Percentiles rank a stretch among this genome's conserved stretches.
These are phyloP conservation scores for Cydonia oblonga DNA, from an alignment of 331 rosid species.

Conservation along the genomic window DNA sequence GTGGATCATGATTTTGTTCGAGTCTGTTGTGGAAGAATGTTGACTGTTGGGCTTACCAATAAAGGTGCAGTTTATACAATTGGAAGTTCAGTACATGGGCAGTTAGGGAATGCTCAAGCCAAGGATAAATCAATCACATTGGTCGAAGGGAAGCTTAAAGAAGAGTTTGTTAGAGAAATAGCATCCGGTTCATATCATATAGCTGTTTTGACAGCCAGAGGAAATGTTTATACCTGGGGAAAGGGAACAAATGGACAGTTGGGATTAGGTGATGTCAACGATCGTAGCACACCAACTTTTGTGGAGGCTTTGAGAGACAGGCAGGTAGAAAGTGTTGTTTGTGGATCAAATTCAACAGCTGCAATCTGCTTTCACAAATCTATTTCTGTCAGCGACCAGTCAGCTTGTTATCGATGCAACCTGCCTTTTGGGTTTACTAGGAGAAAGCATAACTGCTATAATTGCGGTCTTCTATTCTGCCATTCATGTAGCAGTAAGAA, in stretches of 20 bases:
- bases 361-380: constrained; percentile 76
- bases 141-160: constrained; percentile 65
- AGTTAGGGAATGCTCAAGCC: constrained; percentile 58
- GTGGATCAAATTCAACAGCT: constrained; percentile 69
- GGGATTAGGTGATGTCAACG: constrained; percentile 62
- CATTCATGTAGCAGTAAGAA: constrained; percentile 51
- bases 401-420: constrained; percentile 69
- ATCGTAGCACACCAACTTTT: constrained; percentile 45
- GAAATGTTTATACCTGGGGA: constrained; percentile 75
- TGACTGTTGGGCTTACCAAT: constrained; percentile 65
- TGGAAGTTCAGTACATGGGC: constrained; percentile 64
- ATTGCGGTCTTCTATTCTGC: constrained; percentile 75
- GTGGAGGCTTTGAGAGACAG: constrained; percentile 58
- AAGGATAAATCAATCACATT: constrained; percentile 39
- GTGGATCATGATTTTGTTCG: constrained; percentile 67
- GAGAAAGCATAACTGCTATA: constrained; percentile 75
- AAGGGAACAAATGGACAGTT: constrained; percentile 64
- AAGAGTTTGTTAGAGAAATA: constrained; percentile 60
- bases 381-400: constrained; percentile 53
- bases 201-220: constrained; percentile 53
- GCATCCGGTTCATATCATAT: constrained; percentile 65
- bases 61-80: constrained; percentile 60
- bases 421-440: constrained; percentile 64
- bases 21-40: constrained; percentile 74
- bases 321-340: constrained; percentile 49